Evolutionary conservation across 345 rosid species (phyloP).

Genomic region (Arabidopsis suecica): DNA sequence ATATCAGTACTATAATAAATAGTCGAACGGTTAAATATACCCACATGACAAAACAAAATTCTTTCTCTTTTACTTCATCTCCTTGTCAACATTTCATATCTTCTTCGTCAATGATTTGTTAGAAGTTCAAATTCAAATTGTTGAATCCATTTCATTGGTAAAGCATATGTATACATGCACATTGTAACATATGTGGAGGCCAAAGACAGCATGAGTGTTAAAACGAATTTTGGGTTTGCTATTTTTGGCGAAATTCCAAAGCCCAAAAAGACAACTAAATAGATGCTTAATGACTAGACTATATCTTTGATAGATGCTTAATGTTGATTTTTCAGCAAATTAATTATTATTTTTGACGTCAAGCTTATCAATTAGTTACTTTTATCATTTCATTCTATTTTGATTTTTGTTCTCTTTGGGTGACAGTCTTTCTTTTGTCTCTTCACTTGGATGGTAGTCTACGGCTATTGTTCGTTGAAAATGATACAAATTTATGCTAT

Average conservation of each 20-base stretch:
- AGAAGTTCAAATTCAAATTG: not conserved
- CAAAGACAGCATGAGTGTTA: not conserved
- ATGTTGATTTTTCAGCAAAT: not conserved
- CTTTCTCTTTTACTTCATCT: slow-evolving; percentile 1
- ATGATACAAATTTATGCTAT: slow-evolving; percentile 19
- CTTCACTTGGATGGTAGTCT: slow-evolving; percentile 36
- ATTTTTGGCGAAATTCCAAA: slow-evolving; percentile 55
- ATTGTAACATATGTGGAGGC: slow-evolving; percentile 1
- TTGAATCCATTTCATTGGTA: slow-evolving; percentile 1
- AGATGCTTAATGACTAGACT: slow-evolving; percentile 35
- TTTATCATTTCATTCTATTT: not conserved
- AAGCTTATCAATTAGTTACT: not conserved
- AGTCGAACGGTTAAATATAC: not conserved
- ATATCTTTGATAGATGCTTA: slow-evolving; percentile 24
- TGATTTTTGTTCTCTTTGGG: not conserved
- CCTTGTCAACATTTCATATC: slow-evolving; percentile 14
- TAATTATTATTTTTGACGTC: not conserved
- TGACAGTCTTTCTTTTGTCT: slow-evolving; percentile 35
- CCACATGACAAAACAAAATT: not conserved
- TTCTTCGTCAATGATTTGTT: not conserved
- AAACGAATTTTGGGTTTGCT: slow-evolving; percentile 47
- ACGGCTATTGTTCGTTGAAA: slow-evolving; percentile 32
- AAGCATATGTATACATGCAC: not conserved
- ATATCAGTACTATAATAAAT: slow-evolving; percentile 6
- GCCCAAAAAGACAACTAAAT: slow-evolving; percentile 50